A percentile compares a stretch with the other conserved stretches of the same genome.
phyloP scores from a whole-genome alignment of 2,329 filamentous ascomycete genomes.

The Delphinella strobiligena region DNA sequence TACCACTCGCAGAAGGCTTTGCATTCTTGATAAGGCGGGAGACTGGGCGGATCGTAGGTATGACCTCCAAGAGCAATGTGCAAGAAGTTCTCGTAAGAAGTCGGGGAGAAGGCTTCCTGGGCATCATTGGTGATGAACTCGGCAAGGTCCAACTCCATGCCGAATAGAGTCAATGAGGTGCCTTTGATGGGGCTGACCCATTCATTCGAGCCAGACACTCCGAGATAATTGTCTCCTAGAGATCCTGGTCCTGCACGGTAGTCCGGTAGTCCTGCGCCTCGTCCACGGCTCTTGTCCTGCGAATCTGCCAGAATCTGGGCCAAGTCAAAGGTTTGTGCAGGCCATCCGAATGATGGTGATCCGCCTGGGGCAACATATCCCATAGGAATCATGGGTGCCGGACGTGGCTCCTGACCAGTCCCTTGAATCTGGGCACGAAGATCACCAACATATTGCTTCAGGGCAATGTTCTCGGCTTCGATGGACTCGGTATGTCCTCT shows the following conservation, averaged over 20 bases:
- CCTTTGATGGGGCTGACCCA: slow-evolving; percentile 63
- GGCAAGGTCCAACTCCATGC: slow-evolving; percentile 67
- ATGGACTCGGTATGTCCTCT: slow-evolving; percentile 68
- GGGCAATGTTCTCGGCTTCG: slow-evolving; percentile 57
- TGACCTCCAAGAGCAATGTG: slow-evolving; percentile 50
- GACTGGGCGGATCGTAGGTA: slow-evolving; percentile 41
- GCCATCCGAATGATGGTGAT: slow-evolving; percentile 5
- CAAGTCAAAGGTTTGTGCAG: slow-evolving; percentile 7
- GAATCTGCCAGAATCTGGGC: slow-evolving; percentile 8
- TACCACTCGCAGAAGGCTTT: slow-evolving; percentile 64
- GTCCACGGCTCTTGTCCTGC: slow-evolving; percentile 5
- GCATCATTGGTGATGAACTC: slow-evolving; percentile 56
- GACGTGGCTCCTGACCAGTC: slow-evolving; percentile 48
- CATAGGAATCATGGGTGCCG: slow-evolving; percentile 17
- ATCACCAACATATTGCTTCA: slow-evolving; percentile 54
- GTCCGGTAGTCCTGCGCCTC: slow-evolving; percentile 25
- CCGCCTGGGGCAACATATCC: slow-evolving; percentile 1
- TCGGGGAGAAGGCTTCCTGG: slow-evolving; percentile 47
- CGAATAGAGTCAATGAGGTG: slow-evolving; percentile 64
- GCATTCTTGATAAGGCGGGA: slow-evolving; percentile 54
- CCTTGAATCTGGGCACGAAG: slow-evolving; percentile 55
- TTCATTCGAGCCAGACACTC: slow-evolving; percentile 49
- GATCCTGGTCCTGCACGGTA: slow-evolving; percentile 34
- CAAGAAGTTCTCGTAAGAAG: slow-evolving; percentile 60
- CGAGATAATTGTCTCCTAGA: slow-evolving; percentile 52